Percentiles rank a stretch among this genome's conserved stretches.
Evolutionary conservation across 257 asterid genomes (phyloP).

Genomic region (Linaria vulgaris): DNA sequence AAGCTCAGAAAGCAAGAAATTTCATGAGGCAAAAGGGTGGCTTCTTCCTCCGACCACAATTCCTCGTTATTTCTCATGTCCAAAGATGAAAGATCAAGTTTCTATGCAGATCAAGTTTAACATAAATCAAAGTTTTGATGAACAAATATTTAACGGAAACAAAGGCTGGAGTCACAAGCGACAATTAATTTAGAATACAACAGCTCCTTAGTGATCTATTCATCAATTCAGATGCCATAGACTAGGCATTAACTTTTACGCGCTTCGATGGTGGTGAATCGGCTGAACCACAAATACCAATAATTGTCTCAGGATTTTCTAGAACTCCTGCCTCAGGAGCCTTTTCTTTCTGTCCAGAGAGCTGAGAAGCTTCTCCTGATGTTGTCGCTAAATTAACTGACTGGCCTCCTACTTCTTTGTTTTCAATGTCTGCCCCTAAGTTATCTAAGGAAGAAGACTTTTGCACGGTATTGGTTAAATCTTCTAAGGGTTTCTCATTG

Average conservation of each 20-base stretch:
- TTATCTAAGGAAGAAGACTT: conserved; percentile 35
- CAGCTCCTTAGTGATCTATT: background rate
- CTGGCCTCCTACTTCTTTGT: conserved; percentile 26
- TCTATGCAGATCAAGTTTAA: background rate
- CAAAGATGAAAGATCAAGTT: background rate
- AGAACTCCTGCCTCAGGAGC: conserved; percentile 29
- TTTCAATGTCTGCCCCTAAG: conserved; percentile 24
- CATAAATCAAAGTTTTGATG: background rate
- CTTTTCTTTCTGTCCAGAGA: conserved; percentile 25
- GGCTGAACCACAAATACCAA: conserved; percentile 18
- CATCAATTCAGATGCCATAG: too few relatives aligned
- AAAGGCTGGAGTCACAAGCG: background rate
- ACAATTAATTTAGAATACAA: background rate
- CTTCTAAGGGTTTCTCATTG: conserved; percentile 33
- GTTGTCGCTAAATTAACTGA: background rate
- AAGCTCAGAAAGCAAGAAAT: too few relatives aligned
- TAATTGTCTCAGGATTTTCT: conserved; percentile 34
- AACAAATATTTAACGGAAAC: background rate
- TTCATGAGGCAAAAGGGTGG: too few relatives aligned
- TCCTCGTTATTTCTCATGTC: too few relatives aligned
- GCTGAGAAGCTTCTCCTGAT: too few relatives aligned
- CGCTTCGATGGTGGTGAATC: conserved; percentile 67
- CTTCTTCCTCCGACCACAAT: too few relatives aligned
- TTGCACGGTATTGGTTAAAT: conserved; percentile 30
- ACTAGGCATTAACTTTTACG: conserved; percentile 42